A percentile compares a stretch with the other conserved stretches of the same genome.
Conservation (phyloP, 352 stramenopile genomes). For the Phytophthora chlamydospora region DNA sequence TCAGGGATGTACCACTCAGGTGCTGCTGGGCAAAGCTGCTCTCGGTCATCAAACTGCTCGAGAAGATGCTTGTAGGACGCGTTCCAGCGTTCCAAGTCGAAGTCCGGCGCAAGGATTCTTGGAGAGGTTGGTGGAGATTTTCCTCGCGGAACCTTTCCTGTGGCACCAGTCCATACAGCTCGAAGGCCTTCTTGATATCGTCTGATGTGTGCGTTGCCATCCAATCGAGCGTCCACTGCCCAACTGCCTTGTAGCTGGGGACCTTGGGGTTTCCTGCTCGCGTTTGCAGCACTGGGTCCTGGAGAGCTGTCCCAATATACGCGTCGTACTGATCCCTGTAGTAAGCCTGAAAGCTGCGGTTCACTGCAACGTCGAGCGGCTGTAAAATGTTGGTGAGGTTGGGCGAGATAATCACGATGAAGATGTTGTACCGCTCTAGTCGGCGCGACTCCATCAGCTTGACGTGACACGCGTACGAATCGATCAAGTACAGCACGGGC, state of each 20-base stretch:
- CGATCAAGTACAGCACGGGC: conserved; percentile 12
- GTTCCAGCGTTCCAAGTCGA: conserved; percentile 2
- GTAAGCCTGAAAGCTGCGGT: conserved; percentile 11
- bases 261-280: conserved; percentile 11
- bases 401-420: conserved; percentile 6
- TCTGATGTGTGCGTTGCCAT: background rate
- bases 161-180: background rate
- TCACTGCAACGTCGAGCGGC: conserved; percentile 13
- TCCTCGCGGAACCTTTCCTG: conserved; percentile 1
- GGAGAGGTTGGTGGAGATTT: background rate
- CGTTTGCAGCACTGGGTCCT: background rate
- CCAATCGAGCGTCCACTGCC: conserved; percentile 8
- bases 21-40: background rate
- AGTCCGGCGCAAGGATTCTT: background rate
- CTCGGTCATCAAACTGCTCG: background rate
- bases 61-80: background rate
- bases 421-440: conserved; percentile 12
- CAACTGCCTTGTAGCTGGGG: background rate
- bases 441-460: conserved; percentile 4
- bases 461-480: conserved; percentile 15
- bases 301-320: background rate
- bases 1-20: conserved; percentile 5
- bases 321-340: conserved; percentile 12
- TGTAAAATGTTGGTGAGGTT: conserved; percentile 19
- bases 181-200: background rate